Base-by-base conservation (phyloP, 1,284 basidiomycete genomes). In the Melampsora larici-populina region DNA sequence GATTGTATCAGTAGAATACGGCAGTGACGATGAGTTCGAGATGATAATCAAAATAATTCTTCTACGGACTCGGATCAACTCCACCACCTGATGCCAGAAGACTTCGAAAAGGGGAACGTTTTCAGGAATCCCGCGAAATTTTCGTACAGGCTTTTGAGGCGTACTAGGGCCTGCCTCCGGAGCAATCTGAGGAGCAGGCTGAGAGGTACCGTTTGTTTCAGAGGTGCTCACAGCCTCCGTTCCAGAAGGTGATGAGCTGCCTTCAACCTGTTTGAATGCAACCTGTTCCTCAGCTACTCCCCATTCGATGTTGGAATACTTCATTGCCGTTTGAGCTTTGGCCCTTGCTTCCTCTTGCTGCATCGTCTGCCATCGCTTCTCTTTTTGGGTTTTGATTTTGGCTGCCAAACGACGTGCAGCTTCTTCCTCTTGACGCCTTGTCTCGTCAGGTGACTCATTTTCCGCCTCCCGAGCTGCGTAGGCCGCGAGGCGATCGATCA, bases 41-140 rank as follows among this genome's bases (percentile, higher is more conserved):
- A 33, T 11, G 4, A 29, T 13, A 49, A 43, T 58, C 43, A 33
- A 6, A 6, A 29, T 2, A 3, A n/a, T 17, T 5, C 7, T 26
- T 63, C 17, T 46, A 17, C 29, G 2, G 72, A 92, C 93, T 88
- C 94, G 94, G 86, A 97, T 94, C 48, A 97, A 88, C 83, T 95
- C 91, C 9, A 97, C 94, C n/a, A 97, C 92, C 84, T 97, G 95
- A 80, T 92, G 90, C 95, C 94, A 97, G 84, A 97, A 97, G 15
- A 97, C 93, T 83, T 97, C 95, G 80, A 97, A 97, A 72, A 97
- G 84, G 82, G 90, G 91, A 46, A 95, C 94, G 81, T 96, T 88
- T 84, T 94, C 91, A 7, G 95, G 94, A 67, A 97, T 90, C 36
- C 95, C 95, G 82, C 94, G 87, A 86, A 94, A 97, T 84, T 84